These are phyloP conservation scores for Lactarius deliciosus DNA, from an alignment of 768 basidiomycete species.

Conservation along the genomic window DNA sequence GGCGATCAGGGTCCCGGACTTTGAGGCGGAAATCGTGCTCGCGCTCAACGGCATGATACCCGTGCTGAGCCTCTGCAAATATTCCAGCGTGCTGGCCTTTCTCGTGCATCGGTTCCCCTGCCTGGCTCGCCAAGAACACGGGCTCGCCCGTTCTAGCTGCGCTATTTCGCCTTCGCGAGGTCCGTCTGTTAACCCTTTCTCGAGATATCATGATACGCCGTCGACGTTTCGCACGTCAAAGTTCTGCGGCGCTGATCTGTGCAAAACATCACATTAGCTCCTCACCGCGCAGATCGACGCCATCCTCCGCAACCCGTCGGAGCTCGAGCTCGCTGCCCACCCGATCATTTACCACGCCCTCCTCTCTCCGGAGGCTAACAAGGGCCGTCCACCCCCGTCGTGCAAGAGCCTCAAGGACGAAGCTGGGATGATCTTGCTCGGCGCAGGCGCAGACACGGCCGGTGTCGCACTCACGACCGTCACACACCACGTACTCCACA, in stretches of 20 bases:
- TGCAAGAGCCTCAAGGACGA: slow-evolving; percentile 33
- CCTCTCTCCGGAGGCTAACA: slow-evolving; percentile 30
- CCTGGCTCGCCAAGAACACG: slow-evolving; percentile 11
- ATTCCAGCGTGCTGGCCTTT: slow-evolving; percentile 5
- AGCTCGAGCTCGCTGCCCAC: slow-evolving; percentile 35
- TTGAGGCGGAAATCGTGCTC: slow-evolving; percentile 37
- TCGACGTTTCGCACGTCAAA: background rate
- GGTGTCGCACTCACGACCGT: slow-evolving; percentile 43
- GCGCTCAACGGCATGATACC: slow-evolving; percentile 25
- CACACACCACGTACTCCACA: slow-evolving; percentile 39
- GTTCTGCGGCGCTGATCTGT: slow-evolving; percentile 11
- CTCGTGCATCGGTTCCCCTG: slow-evolving; percentile 11
- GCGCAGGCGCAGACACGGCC: slow-evolving; percentile 48
- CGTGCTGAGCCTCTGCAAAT: slow-evolving; percentile 17
- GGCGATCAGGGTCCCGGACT: slow-evolving; percentile 36
- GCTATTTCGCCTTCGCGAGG: slow-evolving; percentile 16
- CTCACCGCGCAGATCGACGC: slow-evolving; percentile 31
- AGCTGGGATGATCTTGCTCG: slow-evolving; percentile 33
- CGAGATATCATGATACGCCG: slow-evolving; percentile 12
- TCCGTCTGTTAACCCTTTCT: slow-evolving; percentile 9
- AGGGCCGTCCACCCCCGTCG: slow-evolving; percentile 34
- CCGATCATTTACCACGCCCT: slow-evolving; percentile 41
- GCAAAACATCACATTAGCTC: background rate
- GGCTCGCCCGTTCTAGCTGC: slow-evolving; percentile 16
- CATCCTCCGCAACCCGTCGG: slow-evolving; percentile 31